Base-by-base conservation (phyloP, 129 eudicot species). In the Arctium minus region DNA sequence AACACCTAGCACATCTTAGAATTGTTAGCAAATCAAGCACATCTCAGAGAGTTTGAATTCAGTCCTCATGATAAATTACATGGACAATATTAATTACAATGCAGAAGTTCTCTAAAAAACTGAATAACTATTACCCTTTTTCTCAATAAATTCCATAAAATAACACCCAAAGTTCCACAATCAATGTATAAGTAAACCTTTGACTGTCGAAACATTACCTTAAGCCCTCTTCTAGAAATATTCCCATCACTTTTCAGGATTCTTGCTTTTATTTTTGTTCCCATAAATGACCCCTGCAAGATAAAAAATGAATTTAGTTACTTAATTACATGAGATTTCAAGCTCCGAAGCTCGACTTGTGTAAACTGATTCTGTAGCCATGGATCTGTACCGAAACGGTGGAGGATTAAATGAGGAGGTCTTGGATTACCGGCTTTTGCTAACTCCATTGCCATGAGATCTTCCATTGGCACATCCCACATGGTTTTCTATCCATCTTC, bases 221-320 rank as follows among this genome's bases (percentile, higher is more conserved):
- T 78, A 13, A 65, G 17, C 67, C n/a, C 33, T 70, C 74, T 82
- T 76, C 64, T 42, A 76, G 32, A 53, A 18, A 31, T 30, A 22
- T 11, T 9, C 73, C 36, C 78, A 8, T 86, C 75, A 88, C 42
- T 81, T 74, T 76, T 86, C 80, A 30, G 91, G 56, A 31, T 88
- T 64, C 8, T 81, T 83, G 42, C 78, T 76, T 79, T 80, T 86
- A 69, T 68, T 86, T 80, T 90, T 90, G 78, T 86, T 88, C 56
- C 94, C 94, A 77, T 88, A 90, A 17, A 86, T 86, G 31, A 90
- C 81, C 32, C 90, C 94, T 90, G 80, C 76, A 89, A 22, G 27
- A 37, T 53, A 64, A 50, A 70, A 35, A 4, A 37, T 3, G 44
- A 77, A 6, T 8, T 50, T 70, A 77, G 35, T 65, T 79, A 64